Evolutionary conservation across 2,329 filamentous ascomycete genomes (phyloP), one percentile per base, ranked within the genome.

Genomic region (Trichoderma cornu-damae): DNA sequence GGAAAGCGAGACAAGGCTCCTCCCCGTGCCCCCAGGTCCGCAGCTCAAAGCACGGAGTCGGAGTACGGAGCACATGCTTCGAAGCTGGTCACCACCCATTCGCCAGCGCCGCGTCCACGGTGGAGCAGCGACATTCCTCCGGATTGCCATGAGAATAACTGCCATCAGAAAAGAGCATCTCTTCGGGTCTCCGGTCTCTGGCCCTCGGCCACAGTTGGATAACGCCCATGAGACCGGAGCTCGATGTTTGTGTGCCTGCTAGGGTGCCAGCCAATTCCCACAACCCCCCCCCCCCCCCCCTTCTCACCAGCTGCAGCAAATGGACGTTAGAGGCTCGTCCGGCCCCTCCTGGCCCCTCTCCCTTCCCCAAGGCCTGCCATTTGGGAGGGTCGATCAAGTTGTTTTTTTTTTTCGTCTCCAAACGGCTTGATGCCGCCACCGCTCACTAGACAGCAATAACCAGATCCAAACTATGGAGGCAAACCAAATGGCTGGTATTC

Each of bases 321-420:
- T 20, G 44, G 26, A n/a, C 28, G 34, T 47, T 47, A 47, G 44
- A 47, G 26, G 44, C n/a, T 18, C 16, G 22, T 55, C 52, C 42
- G 52, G 52, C 51, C 42, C 52, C 52, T 47, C 52, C 32, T 55
- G 8, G 52, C 52, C 52, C 52, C 52, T 55, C 52, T 32, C 49
- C 52, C 42, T 47, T 55, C 52, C 24, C 52, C 52, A 55, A 47
- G 42, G 43, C 20, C 43, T 55, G 22, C 42, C 52, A 38, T 55
- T 34, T 55, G 52, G 32, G 28, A 51, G 40, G 40, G 6, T 51
- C 48, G 47, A 50, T 58, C 55, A 24, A 32, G 47, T 47, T 38
- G 42, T 35, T n/a, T n/a, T n/a, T n/a, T n/a, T n/a, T n/a, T n/a
- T n/a, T n/a, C n/a, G 55, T 42, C 48, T 58, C 55, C 55, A 52